A percentile compares a stretch with the other conserved stretches of the same genome.
Conservation (phyloP, 2,329 filamentous ascomycete genomes). For the Colletotrichum sp. region DNA sequence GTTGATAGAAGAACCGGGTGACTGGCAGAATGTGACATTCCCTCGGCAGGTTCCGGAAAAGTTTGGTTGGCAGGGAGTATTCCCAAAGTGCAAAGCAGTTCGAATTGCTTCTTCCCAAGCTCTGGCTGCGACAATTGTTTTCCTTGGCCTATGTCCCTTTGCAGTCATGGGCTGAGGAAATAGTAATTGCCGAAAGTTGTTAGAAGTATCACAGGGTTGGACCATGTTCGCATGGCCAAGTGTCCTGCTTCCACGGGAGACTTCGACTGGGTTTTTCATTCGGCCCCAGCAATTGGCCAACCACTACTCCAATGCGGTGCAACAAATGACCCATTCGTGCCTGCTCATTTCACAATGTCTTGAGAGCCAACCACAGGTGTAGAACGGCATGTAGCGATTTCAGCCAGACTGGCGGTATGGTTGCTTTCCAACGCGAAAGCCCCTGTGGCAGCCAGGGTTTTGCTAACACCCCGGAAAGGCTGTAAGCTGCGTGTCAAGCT, state of each 20-base stretch:
- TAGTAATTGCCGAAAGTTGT: neutral
- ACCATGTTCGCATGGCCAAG: neutral
- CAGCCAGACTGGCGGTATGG: neutral
- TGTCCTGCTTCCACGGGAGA: neutral
- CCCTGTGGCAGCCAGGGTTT: neutral
- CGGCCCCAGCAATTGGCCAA: neutral
- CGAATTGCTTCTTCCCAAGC: neutral
- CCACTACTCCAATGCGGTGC: neutral
- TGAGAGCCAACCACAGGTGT: neutral
- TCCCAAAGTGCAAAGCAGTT: neutral
- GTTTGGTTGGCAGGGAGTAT: neutral
- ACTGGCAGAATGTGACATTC: neutral
- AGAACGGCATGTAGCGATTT: neutral
- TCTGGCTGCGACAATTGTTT: neutral
- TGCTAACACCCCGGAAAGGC: neutral
- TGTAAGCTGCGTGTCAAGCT: conserved; percentile 4
- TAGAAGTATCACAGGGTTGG: neutral
- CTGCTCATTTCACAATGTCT: neutral
- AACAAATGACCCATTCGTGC: neutral
- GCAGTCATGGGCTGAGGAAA: neutral
- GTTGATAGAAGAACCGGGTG: neutral
- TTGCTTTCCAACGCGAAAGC: neutral
- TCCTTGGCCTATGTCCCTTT: neutral
- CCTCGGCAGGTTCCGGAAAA: neutral
- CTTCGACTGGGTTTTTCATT: neutral